phyloP scores from a whole-genome alignment of 306 rosid genomes.

The Hippophae rhamnoides region DNA sequence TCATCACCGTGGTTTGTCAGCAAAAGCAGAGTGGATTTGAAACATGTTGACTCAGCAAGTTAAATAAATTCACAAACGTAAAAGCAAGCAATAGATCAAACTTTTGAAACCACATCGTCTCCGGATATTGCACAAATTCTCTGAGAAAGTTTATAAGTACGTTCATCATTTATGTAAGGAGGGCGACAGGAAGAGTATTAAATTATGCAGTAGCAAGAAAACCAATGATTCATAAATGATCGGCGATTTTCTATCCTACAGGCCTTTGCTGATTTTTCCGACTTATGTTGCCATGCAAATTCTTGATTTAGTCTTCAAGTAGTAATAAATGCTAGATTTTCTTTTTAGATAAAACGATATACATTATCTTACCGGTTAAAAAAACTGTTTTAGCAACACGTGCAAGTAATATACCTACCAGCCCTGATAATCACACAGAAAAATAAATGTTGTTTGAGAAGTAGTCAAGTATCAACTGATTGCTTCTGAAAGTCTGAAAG shows the following conservation, averaged over 20 bases:
- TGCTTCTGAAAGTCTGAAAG: too few species aligned
- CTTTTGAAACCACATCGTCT: background rate
- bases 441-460: slow-evolving; percentile 22
- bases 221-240: too few species aligned
- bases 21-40: slow-evolving; percentile 6
- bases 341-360: background rate
- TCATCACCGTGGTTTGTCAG: slow-evolving; percentile 65
- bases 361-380: slow-evolving; percentile 53
- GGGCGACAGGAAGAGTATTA: background rate
- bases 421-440: slow-evolving; percentile 40
- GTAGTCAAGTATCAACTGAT: background rate
- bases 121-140: background rate
- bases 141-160: background rate
- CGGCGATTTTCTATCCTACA: background rate
- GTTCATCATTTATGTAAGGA: background rate
- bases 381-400: slow-evolving; percentile 46
- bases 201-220: background rate
- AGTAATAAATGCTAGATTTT: background rate
- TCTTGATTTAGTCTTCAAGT: background rate
- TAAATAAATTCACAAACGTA: background rate
- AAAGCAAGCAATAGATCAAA: slow-evolving; percentile 1
- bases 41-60: too few species aligned
- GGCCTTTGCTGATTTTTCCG: background rate
- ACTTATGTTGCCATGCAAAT: background rate
- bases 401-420: slow-evolving; percentile 75